These are phyloP conservation scores for Pseudocercospora cruenta DNA, from an alignment of 2,329 filamentous ascomycete genomes.

Conservation along the genomic window DNA sequence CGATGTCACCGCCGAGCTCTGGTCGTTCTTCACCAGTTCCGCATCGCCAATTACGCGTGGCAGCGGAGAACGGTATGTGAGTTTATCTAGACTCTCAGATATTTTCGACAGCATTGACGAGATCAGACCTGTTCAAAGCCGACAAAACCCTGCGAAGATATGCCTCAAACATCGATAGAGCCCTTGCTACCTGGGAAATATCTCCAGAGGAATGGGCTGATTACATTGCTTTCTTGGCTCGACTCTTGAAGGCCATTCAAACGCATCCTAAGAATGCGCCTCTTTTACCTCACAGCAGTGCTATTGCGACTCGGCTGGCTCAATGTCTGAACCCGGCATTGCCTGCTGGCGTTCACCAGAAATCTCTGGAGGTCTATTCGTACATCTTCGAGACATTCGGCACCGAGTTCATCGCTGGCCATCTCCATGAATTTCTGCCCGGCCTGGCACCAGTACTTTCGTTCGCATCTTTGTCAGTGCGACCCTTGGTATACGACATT, in stretches of 20 bases:
- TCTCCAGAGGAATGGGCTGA: constrained; percentile 98
- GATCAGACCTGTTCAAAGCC: constrained; percentile 60
- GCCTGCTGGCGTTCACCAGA: constrained; percentile 96
- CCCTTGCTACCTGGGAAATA: constrained; percentile 86
- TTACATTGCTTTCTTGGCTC: constrained; percentile 95
- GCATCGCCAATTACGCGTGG: constrained; percentile 72
- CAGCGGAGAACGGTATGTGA: constrained; percentile 72
- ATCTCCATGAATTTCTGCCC: constrained; percentile 85
- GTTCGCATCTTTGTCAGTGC: constrained; percentile 90
- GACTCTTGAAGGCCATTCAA: constrained; percentile 80
- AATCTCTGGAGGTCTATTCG: constrained; percentile 89
- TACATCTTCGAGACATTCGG: constrained; percentile 88
- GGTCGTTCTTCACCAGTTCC: constrained; percentile 76
- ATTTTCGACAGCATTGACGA: not conserved
- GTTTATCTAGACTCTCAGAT: constrained; percentile 17
- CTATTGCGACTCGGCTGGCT: constrained; percentile 85
- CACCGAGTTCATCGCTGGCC: constrained; percentile 64
- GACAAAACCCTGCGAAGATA: constrained; percentile 81
- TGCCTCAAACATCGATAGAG: constrained; percentile 83
- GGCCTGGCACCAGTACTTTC: constrained; percentile 87
- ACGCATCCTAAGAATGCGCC: constrained; percentile 69
- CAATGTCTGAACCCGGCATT: constrained; percentile 93
- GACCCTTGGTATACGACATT: constrained; percentile 80
- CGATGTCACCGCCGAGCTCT: constrained; percentile 78
- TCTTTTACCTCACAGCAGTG: constrained; percentile 77